Evolutionary conservation across 306 rosid species (phyloP), one percentile per base, ranked within the genome.

Genomic region (Prunus persica): DNA sequence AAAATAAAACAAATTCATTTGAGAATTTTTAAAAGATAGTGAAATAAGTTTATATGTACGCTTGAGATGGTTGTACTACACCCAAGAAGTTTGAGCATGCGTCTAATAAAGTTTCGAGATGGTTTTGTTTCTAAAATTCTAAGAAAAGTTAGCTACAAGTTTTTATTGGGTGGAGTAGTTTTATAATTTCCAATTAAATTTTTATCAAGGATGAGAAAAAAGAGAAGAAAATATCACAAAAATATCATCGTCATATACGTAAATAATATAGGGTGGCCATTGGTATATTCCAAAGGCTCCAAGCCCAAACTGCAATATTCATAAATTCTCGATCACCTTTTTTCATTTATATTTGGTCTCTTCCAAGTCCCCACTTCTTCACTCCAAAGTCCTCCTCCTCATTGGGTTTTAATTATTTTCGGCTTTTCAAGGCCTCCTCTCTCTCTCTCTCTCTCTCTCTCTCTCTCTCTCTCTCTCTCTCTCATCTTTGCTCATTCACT

Each of bases 331-430:
- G 25, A 61, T 27, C 66, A 30, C 24, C 16, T 30, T 22, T 64
- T 62, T 52, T 13, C 57, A 24, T 5, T 50, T 68, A 69, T 61
- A 43, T 51, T 82, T 52, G 45, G 63, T 63, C 81, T 83, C 83
- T 28, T 54, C 50, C 47, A 41, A 54, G 78, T 76, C 81, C 67
- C 61, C 57, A 71, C 55, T 22, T 57, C 67, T 58, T 58, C 67
- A 72, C 76, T 58, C 14, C 55, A 16, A 58, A 58, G 55, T 72
- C 57, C 67, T 55, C 78, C 69, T 63, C 57, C 72, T 46, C 62
- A 13, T 60, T 49, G 76, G 76, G 13, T 75, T 77, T 69, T 51
- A 76, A 79, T 73, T 69, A 41, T 43, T 67, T 75, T 19, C 47
- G 47, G 75, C 72, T 75, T 80, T 43, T 52, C 8, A 50, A 56